phyloP scores from a whole-genome alignment of 805 yeast genomes.

The Yamadazyma ubonensis region DNA sequence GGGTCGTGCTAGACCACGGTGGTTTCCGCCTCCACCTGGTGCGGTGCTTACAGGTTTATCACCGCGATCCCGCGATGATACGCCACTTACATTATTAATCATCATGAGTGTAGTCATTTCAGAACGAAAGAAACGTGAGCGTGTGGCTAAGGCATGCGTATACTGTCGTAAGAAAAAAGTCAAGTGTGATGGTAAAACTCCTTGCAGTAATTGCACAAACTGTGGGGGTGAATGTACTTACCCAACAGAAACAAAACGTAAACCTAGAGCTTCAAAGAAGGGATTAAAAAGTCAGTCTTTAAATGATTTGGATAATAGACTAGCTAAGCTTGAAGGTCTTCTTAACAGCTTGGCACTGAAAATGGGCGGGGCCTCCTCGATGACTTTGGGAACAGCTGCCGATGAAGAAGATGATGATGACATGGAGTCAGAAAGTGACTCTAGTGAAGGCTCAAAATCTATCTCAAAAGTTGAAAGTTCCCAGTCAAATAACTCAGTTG shows the following conservation, averaged over 20 bases:
- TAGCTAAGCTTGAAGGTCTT: constrained; percentile 13
- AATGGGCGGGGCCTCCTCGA: constrained; percentile 3
- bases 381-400: not conserved
- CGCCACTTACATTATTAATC: not conserved
- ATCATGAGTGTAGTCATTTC: constrained; percentile 6
- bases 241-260: constrained; percentile 16
- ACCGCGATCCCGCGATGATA: too few species aligned
- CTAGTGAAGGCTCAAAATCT: too few species aligned
- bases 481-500: too few species aligned
- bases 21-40: too few species aligned
- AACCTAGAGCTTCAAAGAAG: constrained; percentile 10
- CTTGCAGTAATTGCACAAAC: constrained; percentile 36
- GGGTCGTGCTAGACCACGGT: too few species aligned
- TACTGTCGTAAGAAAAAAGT: constrained; percentile 35
- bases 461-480: too few species aligned
- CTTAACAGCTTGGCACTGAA: constrained; percentile 10
- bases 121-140: constrained; percentile 21
- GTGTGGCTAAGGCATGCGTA: constrained; percentile 40
- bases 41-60: too few species aligned
- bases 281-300: constrained; percentile 8
- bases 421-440: too few species aligned
- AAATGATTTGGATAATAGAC: constrained; percentile 12
- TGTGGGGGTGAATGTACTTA: constrained; percentile 26
- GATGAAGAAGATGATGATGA: not conserved
- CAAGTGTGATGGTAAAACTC: constrained; percentile 36